These are phyloP conservation scores for Aspergillus arachidicola DNA, from an alignment of 2,329 filamentous ascomycete species.

Conservation along the genomic window DNA sequence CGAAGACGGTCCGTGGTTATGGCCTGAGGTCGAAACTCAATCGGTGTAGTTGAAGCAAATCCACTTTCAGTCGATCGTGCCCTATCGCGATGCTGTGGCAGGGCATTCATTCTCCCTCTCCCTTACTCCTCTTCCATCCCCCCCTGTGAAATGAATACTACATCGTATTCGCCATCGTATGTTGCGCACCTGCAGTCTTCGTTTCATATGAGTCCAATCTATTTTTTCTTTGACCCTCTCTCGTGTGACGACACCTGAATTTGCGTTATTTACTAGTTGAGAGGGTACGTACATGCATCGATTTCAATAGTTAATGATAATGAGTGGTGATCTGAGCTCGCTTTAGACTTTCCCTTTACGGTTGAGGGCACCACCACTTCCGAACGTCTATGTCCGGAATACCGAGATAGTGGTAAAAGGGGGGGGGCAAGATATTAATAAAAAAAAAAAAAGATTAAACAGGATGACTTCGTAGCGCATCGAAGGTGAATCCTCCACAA, in stretches of 20 bases:
- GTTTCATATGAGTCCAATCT: background rate
- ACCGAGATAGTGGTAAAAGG: background rate
- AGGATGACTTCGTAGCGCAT: background rate
- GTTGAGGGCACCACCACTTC: background rate
- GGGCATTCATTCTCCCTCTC: background rate
- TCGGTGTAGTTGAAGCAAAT: background rate
- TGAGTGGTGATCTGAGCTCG: background rate
- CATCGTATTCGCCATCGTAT: background rate
- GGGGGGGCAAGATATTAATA: background rate
- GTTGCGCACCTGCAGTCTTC: background rate
- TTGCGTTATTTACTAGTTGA: background rate
- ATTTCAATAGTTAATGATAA: background rate
- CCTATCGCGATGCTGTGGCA: background rate
- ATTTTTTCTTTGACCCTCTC: background rate
- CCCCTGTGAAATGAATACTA: background rate
- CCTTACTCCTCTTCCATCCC: background rate
- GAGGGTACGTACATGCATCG: background rate
- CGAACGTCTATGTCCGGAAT: background rate
- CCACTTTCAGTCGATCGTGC: background rate
- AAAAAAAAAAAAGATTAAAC: background rate
- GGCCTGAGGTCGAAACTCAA: conserved; percentile 2
- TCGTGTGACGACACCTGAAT: background rate
- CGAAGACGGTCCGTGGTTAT: conserved; percentile 9
- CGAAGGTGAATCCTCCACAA: background rate
- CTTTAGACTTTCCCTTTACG: background rate